Evolutionary conservation across 352 stramenopile species (phyloP), one percentile per base, ranked within the genome.

Genomic region (Aphanomyces cochlioides): DNA sequence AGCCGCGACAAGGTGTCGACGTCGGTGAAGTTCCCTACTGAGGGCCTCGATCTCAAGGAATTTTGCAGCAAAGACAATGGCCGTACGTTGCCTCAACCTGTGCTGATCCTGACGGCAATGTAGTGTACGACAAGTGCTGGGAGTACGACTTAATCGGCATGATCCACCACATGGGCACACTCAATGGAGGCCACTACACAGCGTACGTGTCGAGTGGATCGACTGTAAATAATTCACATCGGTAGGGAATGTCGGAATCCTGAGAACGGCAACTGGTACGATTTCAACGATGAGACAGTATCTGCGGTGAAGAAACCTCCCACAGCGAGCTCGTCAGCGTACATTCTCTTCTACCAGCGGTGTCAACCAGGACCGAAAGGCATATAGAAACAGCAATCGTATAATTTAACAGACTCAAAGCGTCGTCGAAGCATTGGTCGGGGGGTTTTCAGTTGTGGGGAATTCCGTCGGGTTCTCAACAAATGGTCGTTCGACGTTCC

Each of bases 181-280:
- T 96, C 7, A 81, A 89, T 40, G 85, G 84, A 19, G 87, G 88
- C 10, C 88, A 96, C 71, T 96, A 96, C 76, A 96, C 88, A 15
- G 87, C 87, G 77, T 88, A 83, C 34, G 74, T 82, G 8, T 28
- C 28, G 28, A 28, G 28, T 28, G 28, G 28, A 28, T 28, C 28
- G 28, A 28, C 28, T 28, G 28, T 28, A 28, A 0, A 28, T 28
- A 2, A 28, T 28, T 28, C 28, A 28, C 28, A 28, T 28, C 28
- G 28, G 21, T 70, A 88, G 81, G 3, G 85, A 92, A 67, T 92
- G 85, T 66, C 69, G 85, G 28, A 90, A 92, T 61, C 73, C 66
- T 17, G 81, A 89, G 56, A 86, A 79, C 4, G 74, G 87, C 47
- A 83, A 90, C 10, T 93, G 84, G 85, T 92, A 87, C 59, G 82